Percentiles rank a stretch among this genome's conserved stretches.
Conservation (phyloP, 148 eudicot genomes). For the Rhododendron henanense region DNA sequence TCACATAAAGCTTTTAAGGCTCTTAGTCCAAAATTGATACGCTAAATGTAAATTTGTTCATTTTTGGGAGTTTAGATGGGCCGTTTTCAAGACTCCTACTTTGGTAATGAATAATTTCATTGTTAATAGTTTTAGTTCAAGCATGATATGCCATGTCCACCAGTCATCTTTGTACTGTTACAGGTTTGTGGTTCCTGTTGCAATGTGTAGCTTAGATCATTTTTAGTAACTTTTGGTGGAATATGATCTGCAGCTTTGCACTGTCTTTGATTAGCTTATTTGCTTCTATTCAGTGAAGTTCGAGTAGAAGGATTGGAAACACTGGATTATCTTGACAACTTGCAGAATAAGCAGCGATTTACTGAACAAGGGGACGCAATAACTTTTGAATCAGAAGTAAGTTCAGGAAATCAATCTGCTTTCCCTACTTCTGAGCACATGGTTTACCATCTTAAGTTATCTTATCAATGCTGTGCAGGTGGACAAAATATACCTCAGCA, state of each 20-base stretch:
- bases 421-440: neutral
- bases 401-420: slow-evolving; percentile 12
- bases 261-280: slow-evolving; percentile 7
- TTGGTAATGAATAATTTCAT: neutral
- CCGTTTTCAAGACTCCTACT: neutral
- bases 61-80: neutral
- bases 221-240: neutral
- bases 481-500: slow-evolving; percentile 78
- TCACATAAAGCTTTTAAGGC: neutral
- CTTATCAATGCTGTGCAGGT: slow-evolving; percentile 29
- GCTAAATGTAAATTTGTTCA: neutral
- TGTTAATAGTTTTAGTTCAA: neutral
- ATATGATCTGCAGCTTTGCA: neutral
- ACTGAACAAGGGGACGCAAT: slow-evolving; percentile 96
- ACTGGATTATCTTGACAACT: slow-evolving; percentile 77
- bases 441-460: neutral
- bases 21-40: neutral
- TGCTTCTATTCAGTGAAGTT: slow-evolving; percentile 58
- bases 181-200: slow-evolving; percentile 1
- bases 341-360: slow-evolving; percentile 57
- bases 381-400: slow-evolving; percentile 83
- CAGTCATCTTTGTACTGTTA: neutral
- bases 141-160: neutral
- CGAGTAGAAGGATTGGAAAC: slow-evolving; percentile 89
- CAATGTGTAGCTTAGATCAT: neutral